Evolutionary conservation across 2,329 filamentous ascomycete species (phyloP), one percentile per base, ranked within the genome.

Genomic region (Cercospora sp.): DNA sequence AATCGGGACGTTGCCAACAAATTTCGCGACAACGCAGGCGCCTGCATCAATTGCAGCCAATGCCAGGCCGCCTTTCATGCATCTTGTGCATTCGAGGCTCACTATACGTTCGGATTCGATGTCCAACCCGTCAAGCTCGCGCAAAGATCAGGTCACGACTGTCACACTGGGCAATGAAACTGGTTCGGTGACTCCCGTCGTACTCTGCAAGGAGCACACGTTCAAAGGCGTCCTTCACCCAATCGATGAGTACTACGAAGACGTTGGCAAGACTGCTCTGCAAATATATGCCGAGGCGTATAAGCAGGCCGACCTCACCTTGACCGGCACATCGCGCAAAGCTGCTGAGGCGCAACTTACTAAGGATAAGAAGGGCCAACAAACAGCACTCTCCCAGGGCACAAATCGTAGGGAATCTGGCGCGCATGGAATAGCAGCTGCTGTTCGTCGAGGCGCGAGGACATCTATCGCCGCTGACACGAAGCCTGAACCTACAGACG

Each of bases 291-390:
- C 91, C 55, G 90, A 90, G 73, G 93, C 90, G 67, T 97, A 93
- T 83, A 99, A 99, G 80, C 94, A 98, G 80, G 94, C 95, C 8
- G 95, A 99, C 77, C 86, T 94, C 49, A 88, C 91, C 2, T 82
- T 97, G 74, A 97, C 94, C 2, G 95, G 95, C 30, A 97, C 94
- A 18, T 92, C 95, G 24, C 90, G 95, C 65, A 97, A 97, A 80
- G 94, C 95, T 24, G 95, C 92, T 68, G 86, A 95, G 51, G 77
- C 87, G 90, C 76, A 88, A 87, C 66, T 85, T 30, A 86, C 87
- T 12, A 92, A 90, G 77, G 81, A 81, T 26, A 77, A 79, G 59
- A 78, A 80, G 24, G 80, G 78, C 63, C 76, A 77, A 24, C 71
- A 80, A 16, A 77, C 79, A 58, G 60, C 74, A 26, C 53, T 71